Evolutionary conservation across 73 alveolate genomes (phyloP).

Genomic region (Paramecium primaurelia): DNA sequence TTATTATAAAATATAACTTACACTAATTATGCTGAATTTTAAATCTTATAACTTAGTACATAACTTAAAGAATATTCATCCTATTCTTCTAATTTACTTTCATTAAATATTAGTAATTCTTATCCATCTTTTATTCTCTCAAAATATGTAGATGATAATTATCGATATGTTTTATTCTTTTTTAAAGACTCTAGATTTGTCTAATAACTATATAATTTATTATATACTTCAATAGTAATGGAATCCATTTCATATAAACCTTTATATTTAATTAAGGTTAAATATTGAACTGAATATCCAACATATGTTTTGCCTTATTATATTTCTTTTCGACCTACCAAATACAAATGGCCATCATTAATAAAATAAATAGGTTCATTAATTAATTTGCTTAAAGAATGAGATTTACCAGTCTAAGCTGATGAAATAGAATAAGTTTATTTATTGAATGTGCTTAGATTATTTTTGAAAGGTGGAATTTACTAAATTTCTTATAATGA

Average conservation of each 20-base stretch:
- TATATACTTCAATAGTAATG: not conserved
- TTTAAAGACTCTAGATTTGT: conserved; percentile 18
- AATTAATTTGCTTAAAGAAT: not conserved
- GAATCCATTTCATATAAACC: conserved; percentile 32
- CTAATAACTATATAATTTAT: not conserved
- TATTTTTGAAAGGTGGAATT: not conserved
- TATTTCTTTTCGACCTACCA: conserved; percentile 33
- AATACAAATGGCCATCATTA: not conserved
- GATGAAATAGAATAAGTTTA: not conserved
- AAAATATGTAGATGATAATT: not conserved
- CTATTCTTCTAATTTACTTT: conserved; percentile 6
- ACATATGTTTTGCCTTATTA: conserved; percentile 8
- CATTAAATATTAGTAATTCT: not conserved
- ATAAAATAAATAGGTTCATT: not conserved
- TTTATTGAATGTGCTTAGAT: not conserved
- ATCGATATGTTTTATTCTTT: conserved; percentile 9
- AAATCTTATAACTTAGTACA: not conserved
- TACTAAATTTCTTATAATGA: not conserved
- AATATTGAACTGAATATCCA: conserved; percentile 2
- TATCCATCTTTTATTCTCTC: conserved; percentile 4
- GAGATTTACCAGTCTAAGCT: not conserved
- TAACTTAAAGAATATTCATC: conserved; percentile 49
- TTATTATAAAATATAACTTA: not conserved
- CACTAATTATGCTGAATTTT: not conserved
- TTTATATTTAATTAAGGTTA: not conserved